phyloP scores from a whole-genome alignment of 768 basidiomycete genomes.

The Daedaleopsis nitida region DNA sequence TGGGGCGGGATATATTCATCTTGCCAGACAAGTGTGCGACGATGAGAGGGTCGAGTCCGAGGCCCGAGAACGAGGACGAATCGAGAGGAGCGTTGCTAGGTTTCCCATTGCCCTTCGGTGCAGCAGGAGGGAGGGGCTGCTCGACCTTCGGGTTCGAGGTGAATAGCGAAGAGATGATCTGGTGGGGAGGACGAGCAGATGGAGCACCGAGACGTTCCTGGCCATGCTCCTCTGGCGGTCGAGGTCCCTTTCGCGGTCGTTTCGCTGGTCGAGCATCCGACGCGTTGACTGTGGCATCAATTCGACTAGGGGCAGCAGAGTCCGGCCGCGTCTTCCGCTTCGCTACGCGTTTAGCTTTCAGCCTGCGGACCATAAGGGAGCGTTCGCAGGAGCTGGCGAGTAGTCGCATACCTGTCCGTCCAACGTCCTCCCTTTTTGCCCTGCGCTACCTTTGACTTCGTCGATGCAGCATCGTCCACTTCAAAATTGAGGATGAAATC shows the following conservation, averaged over 20 bases:
- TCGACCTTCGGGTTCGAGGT: conserved; percentile 32
- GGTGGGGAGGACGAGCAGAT: conserved; percentile 40
- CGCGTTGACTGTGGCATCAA: conserved; percentile 19
- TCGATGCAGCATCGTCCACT: conserved; percentile 8
- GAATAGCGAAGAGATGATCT: conserved; percentile 66
- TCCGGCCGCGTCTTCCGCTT: conserved; percentile 55
- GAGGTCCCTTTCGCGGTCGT: conserved; percentile 38
- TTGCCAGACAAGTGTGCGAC: conserved; percentile 76
- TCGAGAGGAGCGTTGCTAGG: conserved; percentile 89
- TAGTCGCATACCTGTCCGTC: conserved; percentile 66
- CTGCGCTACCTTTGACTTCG: background rate
- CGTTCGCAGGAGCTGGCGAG: conserved; percentile 11
- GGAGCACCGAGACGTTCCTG: conserved; percentile 26
- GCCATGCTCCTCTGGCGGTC: conserved; percentile 15
- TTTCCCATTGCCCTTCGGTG: background rate
- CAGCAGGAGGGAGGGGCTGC: conserved; percentile 3
- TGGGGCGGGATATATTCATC: conserved; percentile 83
- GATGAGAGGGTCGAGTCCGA: conserved; percentile 84
- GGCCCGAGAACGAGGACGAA: conserved; percentile 75
- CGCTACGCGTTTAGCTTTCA: conserved; percentile 72
- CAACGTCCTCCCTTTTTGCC: conserved; percentile 67
- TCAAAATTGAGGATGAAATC: conserved; percentile 75
- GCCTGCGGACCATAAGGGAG: conserved; percentile 41
- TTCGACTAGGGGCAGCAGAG: conserved; percentile 27
- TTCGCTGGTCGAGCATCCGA: conserved; percentile 47